Percentiles rank a stretch among this genome's conserved stretches.
These are phyloP conservation scores for Populus nigra DNA, from an alignment of 345 rosid genomes.

Conservation along the genomic window DNA sequence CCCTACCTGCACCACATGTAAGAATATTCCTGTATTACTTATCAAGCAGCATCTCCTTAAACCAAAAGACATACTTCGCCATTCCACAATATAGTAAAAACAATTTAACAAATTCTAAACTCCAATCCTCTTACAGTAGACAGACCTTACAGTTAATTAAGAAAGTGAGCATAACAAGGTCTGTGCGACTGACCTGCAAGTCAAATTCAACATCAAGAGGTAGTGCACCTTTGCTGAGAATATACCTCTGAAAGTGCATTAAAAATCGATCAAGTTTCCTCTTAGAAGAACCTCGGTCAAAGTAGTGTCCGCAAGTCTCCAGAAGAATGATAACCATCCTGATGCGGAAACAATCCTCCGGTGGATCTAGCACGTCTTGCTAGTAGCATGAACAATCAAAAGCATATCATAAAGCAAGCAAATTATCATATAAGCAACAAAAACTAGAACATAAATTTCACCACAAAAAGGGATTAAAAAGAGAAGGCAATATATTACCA, in stretches of 20 bases:
- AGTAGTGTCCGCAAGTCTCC: constrained; percentile 97
- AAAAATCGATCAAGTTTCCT: constrained; percentile 92
- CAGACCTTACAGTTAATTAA: not conserved
- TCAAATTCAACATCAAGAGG: constrained; percentile 96
- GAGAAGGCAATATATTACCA: not conserved
- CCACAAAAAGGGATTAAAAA: not conserved
- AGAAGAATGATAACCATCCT: constrained; percentile 92
- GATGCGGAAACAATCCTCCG: constrained; percentile 93
- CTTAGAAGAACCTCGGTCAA: constrained; percentile 94
- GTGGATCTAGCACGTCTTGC: constrained; percentile 92
- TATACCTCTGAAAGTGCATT: constrained; percentile 90
- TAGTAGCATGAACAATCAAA: constrained; percentile 31
- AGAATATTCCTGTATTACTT: not conserved
- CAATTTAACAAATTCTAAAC: not conserved
- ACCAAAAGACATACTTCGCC: not conserved
- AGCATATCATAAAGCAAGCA: constrained; percentile 11
- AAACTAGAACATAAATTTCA: not conserved
- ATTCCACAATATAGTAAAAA: not conserved
- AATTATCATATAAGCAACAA: not conserved
- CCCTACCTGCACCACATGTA: not conserved
- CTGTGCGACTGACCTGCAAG: constrained; percentile 64
- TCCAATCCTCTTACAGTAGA: not conserved
- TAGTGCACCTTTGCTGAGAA: constrained; percentile 75
- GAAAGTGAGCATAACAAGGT: not conserved
- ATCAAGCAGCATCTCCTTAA: not conserved